A percentile compares a stretch with the other conserved stretches of the same genome.
Evolutionary conservation across 805 yeast genomes (phyloP).

Genomic region (Starmerella bombi): DNA sequence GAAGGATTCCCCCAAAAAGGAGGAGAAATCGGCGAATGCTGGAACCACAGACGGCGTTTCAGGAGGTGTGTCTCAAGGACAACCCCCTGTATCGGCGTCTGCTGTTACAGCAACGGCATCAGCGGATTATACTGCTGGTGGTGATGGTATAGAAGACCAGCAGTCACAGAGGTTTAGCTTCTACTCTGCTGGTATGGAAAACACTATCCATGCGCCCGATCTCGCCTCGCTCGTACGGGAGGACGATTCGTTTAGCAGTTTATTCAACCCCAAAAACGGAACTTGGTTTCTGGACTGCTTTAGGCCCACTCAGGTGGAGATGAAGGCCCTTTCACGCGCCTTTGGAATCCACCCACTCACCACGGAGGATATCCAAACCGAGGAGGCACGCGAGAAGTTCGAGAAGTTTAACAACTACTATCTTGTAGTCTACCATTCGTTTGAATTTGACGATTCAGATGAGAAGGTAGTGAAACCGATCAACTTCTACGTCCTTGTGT

Average conservation of each 20-base stretch:
- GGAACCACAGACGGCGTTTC: neutral
- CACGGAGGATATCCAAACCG: constrained; percentile 91
- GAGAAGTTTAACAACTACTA: constrained; percentile 82
- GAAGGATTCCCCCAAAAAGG: neutral
- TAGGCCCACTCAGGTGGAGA: constrained; percentile 89
- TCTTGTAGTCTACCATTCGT: constrained; percentile 93
- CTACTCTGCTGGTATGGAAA: constrained; percentile 69
- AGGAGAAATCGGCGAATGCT: neutral
- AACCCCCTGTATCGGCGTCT: neutral
- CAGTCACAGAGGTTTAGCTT: constrained; percentile 73
- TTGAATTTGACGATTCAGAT: constrained; percentile 73
- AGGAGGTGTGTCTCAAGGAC: neutral
- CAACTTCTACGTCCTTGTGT: constrained; percentile 47
- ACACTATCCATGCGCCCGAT: constrained; percentile 81
- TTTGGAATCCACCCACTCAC: constrained; percentile 97
- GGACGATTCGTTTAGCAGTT: constrained; percentile 49
- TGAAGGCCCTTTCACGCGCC: constrained; percentile 82
- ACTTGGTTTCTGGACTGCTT: constrained; percentile 95
- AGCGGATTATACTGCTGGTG: neutral
- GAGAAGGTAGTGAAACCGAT: constrained; percentile 45
- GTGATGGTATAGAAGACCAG: constrained; percentile 2
- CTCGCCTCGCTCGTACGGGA: constrained; percentile 54
- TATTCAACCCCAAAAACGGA: constrained; percentile 58
- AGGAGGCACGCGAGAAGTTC: constrained; percentile 94
- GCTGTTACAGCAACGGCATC: constrained; percentile 1